Conservation (phyloP, 2,329 filamentous ascomycete genomes). For the Fusarium nygamai region DNA sequence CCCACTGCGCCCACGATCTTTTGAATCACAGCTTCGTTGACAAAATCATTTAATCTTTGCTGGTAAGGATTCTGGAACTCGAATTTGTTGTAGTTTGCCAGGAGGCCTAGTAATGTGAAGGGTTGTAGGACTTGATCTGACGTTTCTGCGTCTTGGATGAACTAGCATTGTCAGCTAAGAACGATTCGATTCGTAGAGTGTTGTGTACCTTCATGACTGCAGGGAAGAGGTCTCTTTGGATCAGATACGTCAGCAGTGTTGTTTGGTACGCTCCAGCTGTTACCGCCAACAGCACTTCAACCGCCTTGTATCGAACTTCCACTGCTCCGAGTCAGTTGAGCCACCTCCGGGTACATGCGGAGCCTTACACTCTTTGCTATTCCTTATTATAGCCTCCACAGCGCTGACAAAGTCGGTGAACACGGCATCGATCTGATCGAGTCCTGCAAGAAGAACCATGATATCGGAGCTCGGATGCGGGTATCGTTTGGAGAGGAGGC, state of each 20-base stretch:
- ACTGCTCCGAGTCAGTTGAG: conserved; percentile 59
- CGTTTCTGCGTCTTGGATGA: conserved; percentile 81
- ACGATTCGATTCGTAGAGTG: neutral
- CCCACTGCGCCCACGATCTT: conserved; percentile 84
- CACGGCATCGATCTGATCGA: conserved; percentile 86
- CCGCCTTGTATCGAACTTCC: conserved; percentile 79
- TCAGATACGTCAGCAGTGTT: conserved; percentile 92
- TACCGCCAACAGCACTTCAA: conserved; percentile 83
- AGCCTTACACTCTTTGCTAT: conserved; percentile 72
- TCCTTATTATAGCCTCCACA: conserved; percentile 84
- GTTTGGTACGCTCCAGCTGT: conserved; percentile 96
- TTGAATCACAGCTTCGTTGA: conserved; percentile 87
- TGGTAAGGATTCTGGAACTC: conserved; percentile 98
- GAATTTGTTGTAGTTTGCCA: conserved; percentile 99
- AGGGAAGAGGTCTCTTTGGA: conserved; percentile 92
- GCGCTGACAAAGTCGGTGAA: conserved; percentile 89
- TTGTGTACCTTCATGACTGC: conserved; percentile 85
- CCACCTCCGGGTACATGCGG: neutral
- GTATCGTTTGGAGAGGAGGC: conserved; percentile 87
- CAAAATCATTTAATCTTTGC: conserved; percentile 90
- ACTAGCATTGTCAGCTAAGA: conserved; percentile 57
- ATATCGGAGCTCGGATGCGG: conserved; percentile 96
- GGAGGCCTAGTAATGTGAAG: conserved; percentile 83
- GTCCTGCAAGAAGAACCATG: conserved; percentile 86
- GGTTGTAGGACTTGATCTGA: conserved; percentile 73